Evolutionary conservation across 495 filamentous ascomycete species (phyloP).

Genomic region (Penicillium ucsense): DNA sequence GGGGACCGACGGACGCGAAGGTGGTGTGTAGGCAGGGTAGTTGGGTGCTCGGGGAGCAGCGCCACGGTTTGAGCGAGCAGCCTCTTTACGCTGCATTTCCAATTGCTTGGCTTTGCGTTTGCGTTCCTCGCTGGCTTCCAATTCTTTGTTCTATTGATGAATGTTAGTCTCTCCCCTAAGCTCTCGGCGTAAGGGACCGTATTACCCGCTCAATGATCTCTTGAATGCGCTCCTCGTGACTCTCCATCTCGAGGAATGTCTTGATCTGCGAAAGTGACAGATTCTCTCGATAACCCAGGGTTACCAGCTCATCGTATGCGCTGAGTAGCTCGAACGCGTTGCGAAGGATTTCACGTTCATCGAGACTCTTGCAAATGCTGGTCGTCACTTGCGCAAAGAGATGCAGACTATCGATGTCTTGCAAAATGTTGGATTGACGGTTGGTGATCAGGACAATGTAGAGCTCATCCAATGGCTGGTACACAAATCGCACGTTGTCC

Average conservation of each 20-base stretch:
- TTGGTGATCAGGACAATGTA: slow-evolving; percentile 99
- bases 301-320: slow-evolving; percentile 95
- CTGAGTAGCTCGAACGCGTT: slow-evolving; percentile 94
- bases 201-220: slow-evolving; percentile 88
- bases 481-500: slow-evolving; percentile 98
- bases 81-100: slow-evolving; percentile 95
- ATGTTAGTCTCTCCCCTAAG: slow-evolving; percentile 11
- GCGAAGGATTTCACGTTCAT: slow-evolving; percentile 86
- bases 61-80: slow-evolving; percentile 48
- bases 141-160: slow-evolving; percentile 75
- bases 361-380: slow-evolving; percentile 89
- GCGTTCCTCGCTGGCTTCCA: slow-evolving; percentile 94
- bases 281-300: slow-evolving; percentile 90
- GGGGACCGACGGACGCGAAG: slow-evolving; percentile 56
- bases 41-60: slow-evolving; percentile 59
- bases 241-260: slow-evolving; percentile 98
- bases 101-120: slow-evolving; percentile 97
- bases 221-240: slow-evolving; percentile 95
- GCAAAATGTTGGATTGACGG: slow-evolving; percentile 96
- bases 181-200: neutral
- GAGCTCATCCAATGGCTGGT: slow-evolving; percentile 96
- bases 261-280: slow-evolving; percentile 91
- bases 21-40: slow-evolving; percentile 85
- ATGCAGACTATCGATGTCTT: slow-evolving; percentile 97
- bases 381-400: slow-evolving; percentile 94